Base-by-base conservation (phyloP, 148 eudicot genomes). In the Silene conica region DNA sequence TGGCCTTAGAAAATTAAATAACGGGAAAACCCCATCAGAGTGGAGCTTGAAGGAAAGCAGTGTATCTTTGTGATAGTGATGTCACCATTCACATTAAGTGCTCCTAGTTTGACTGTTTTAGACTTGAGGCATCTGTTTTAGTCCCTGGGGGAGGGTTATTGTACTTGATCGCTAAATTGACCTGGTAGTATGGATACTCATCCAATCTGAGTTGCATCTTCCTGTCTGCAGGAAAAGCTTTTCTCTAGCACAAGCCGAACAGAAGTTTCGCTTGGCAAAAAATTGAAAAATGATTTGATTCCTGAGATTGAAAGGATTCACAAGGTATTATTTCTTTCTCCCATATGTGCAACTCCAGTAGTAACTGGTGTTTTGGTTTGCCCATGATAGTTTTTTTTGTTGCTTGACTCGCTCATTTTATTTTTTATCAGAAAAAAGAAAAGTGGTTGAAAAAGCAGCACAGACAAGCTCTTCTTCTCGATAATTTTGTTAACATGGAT, bases 271-370 rank as follows among this genome's bases (percentile, higher is more conserved):
- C 78, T 96, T 78, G 99, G 97, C 70, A 96, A 96, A 89, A 96
- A 89, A 76, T 80, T 96, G 77, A 90, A 90, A 80, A 92, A 77
- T 77, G 92, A 87, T 84, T 86, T 87, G 93, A 88, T 96, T 79
- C 88, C 97, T 64, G 97, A 96, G 82, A 86, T 96, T 73, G 99
- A 96, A 86, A 92, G 82, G 83, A 82, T 90, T 80, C 92, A 90
- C 73, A 96, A 90, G 99, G 99, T 95, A 84, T 43, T 38, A 59
- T 59, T 59, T 22, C 26, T 21, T 16, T 21, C 23, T 20, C 6
- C 63, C 26, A 21, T 59, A 23, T 6, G 26, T 52, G 41, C 43
- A 56, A 38, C 14, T 34, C 69, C 46, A 59, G 18, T 62, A 2
- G 67, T 59, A 66, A 68, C 5, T 67, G 21, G 5, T 34, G 2